These are phyloP conservation scores for Novymonas esmeraldas DNA, from an alignment of 208 protist species.

Conservation along the genomic window DNA sequence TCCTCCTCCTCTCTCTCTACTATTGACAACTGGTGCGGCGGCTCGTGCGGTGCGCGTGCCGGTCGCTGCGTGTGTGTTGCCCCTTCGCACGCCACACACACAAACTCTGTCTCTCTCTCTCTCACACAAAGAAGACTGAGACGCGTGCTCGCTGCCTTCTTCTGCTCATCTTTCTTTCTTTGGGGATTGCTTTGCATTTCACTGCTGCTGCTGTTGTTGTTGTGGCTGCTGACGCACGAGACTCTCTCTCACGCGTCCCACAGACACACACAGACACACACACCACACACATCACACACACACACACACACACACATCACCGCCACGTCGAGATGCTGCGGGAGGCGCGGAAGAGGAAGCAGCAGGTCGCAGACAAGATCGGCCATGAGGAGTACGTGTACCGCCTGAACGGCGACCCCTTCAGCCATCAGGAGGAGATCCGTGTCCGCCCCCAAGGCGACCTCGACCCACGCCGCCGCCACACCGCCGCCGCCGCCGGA, in stretches of 20 bases:
- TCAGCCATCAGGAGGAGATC: conserved; percentile 25
- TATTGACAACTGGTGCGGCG: no score
- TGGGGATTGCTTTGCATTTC: conserved; percentile 1
- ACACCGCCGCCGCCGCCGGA: conserved; percentile 9
- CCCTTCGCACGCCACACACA: no score
- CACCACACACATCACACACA: no score
- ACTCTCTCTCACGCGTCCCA: not conserved
- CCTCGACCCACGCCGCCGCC: conserved; percentile 16
- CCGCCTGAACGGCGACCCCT: conserved; percentile 47
- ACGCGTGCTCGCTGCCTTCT: no score
- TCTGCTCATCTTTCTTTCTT: no score
- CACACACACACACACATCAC: not conserved
- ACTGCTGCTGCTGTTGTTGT: not conserved
- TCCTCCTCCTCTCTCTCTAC: no score
- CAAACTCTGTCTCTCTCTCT: no score
- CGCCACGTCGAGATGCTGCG: conserved; percentile 38
- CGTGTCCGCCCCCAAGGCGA: conserved; percentile 32
- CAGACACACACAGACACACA: conserved; percentile 4
- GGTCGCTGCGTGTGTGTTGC: no score
- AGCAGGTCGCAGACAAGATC: conserved; percentile 81
- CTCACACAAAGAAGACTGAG: no score
- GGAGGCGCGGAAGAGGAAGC: conserved; percentile 55
- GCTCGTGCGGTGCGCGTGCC: no score
- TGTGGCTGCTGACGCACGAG: not conserved
- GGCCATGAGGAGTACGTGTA: conserved; percentile 84